phyloP scores from a whole-genome alignment of 2,329 filamentous ascomycete species.

The Ceratocystiopsis sp. region DNA sequence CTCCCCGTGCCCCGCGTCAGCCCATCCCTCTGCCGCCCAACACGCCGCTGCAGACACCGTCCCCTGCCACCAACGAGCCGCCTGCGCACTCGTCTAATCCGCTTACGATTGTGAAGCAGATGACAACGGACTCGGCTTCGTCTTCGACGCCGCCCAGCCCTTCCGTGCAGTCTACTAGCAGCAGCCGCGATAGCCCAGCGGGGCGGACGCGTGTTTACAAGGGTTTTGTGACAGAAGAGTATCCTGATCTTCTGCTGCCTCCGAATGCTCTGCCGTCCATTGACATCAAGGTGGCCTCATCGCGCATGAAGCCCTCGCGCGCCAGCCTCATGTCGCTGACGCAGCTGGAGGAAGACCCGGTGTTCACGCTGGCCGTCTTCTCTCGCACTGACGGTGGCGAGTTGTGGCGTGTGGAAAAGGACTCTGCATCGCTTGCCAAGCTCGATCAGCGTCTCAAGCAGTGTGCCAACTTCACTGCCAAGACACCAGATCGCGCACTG shows the following conservation, averaged over 20 bases:
- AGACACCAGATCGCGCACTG: conserved; percentile 65
- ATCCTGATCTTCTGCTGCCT: conserved; percentile 68
- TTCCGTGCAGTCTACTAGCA: conserved; percentile 8
- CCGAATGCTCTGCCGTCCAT: conserved; percentile 81
- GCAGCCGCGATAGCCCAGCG: conserved; percentile 20
- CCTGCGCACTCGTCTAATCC: conserved; percentile 23
- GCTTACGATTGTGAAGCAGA: conserved; percentile 21
- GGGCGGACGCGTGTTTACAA: conserved; percentile 43
- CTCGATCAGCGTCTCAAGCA: conserved; percentile 70
- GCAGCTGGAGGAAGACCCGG: conserved; percentile 75
- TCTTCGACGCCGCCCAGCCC: conserved; percentile 13
- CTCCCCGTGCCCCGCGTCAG: conserved; percentile 57
- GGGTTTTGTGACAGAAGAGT: conserved; percentile 70
- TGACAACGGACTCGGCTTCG: conserved; percentile 7
- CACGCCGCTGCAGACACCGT: conserved; percentile 46
- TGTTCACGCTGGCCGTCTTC: conserved; percentile 79
- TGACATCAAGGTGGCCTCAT: conserved; percentile 75
- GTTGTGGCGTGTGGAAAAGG: conserved; percentile 90
- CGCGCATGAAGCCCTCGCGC: conserved; percentile 81
- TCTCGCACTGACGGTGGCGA: conserved; percentile 60
- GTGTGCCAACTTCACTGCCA: conserved; percentile 53
- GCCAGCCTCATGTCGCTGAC: conserved; percentile 68
- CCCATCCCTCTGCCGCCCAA: conserved; percentile 56
- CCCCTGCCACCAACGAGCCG: conserved; percentile 19
- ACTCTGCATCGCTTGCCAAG: conserved; percentile 61